Conservation (phyloP, 148 eudicot genomes). For the Silene uniflora region DNA sequence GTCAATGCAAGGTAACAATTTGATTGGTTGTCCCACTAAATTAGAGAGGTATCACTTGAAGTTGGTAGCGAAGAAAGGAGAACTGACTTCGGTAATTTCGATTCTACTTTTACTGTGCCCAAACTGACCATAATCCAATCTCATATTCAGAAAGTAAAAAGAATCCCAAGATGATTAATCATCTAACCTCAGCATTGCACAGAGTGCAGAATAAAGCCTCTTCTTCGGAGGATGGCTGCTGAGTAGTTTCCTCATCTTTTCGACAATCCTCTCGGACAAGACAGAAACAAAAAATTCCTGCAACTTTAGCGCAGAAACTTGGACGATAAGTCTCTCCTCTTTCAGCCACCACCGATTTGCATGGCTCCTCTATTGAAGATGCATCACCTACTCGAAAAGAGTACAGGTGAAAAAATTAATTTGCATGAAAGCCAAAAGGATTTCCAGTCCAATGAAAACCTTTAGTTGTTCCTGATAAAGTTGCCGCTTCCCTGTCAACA, state of each 20-base stretch:
- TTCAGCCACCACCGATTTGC: conserved; percentile 44
- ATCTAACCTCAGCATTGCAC: conserved; percentile 94
- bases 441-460: neutral
- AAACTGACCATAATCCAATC: neutral
- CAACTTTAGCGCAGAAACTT: conserved; percentile 51
- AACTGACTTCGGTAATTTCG: neutral
- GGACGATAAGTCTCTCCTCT: conserved; percentile 30
- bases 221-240: conserved; percentile 60
- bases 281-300: conserved; percentile 63
- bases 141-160: neutral
- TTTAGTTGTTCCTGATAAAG: neutral
- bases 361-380: conserved; percentile 51
- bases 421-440: neutral
- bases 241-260: conserved; percentile 56
- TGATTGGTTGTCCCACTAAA: neutral
- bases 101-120: neutral
- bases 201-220: conserved; percentile 89
- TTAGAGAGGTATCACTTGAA: neutral
- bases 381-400: conserved; percentile 41
- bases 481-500: neutral
- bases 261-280: conserved; percentile 79
- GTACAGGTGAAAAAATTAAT: neutral
- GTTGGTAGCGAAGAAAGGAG: neutral
- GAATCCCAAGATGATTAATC: conserved; percentile 2
- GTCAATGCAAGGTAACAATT: neutral